Base-by-base conservation (phyloP, 1,139 yeast genomes). In the Lodderomyces beijingensis region DNA sequence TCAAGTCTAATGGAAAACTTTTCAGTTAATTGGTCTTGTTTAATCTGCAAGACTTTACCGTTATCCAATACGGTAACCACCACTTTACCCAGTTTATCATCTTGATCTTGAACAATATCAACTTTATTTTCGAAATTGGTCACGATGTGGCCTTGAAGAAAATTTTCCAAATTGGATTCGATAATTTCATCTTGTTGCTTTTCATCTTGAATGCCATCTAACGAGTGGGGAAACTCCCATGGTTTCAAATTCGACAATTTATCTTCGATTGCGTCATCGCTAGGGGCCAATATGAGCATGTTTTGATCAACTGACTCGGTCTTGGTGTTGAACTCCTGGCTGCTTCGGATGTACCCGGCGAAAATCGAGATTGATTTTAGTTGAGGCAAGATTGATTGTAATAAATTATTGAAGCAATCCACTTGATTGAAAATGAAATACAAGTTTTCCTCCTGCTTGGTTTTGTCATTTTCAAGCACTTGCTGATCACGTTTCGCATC, bases 181-280 rank as follows among this genome's bases (percentile, higher is more conserved):
- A 73, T 64, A 0, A 67, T 59, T 21, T 55, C 49, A 30, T 74
- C 79, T 13, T 62, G 57, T 25, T 62, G 63, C 39, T 62, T 59
- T 17, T 66, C 70, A 28, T 55, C 50, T 11, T 51, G 62, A 10
- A 45, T 50, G 13, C 41, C 43, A 5, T 59, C 62, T 12, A 76
- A 55, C 2, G 58, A 39, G 7, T 48, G 53, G 1, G 89, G 88
- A 50, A 77, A 80, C 47, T 78, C 77, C 88, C 88, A 80, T 22
- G 88, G 88, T 47, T 80, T 80, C 39, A 55, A 30, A 38, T 50
- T 53, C 56, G 49, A 22, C 45, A 54, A 42, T 51, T 57, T 53
- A 20, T 38, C 40, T 22, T 49, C 56, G 17, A 81, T 59, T 3
- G 84, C 84, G 14, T 54, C 52, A 47, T 81, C 73, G 2, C 73